Evolutionary conservation across 495 filamentous ascomycete genomes (phyloP), one percentile per base, ranked within the genome.

Genomic region (Cercophora newfieldiana): DNA sequence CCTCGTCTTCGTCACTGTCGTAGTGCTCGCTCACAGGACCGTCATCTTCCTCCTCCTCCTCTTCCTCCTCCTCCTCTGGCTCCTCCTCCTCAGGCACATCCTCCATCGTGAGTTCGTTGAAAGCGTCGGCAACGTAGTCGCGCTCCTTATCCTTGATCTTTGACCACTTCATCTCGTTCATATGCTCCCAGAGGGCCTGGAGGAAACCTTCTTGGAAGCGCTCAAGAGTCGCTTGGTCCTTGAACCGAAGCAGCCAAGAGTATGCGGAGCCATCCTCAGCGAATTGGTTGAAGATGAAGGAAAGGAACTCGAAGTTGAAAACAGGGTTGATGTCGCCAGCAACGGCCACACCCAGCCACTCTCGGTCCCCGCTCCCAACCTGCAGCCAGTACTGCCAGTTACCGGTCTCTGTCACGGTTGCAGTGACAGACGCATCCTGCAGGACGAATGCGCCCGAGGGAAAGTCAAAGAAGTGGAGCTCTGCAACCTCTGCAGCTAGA

Each of bases 201-300:
- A 98, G 94, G 33, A 98, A 78, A 29, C 93, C 96, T 68, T 95
- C 90, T 73, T 99, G 96, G 81, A 99, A 98, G 24, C 85, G 83
- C 75, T 96, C 92, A 47, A 93, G 84, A 0, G 89, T 88, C 33
- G 87, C 81, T 61, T 89, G 88, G 65, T 97, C 90, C 69, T 89
- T 91, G 82, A 99, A 99, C 26, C 94, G 87, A 30, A 99, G 79
- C 4, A 99, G 86, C 95, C 96, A 99, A 0, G 96, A 98, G 75
- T 92, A 97, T 7, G 95, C 94, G 8, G 91, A 89, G 3, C 94
- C 93, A 77, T 97, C 91, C 18, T 89, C 85, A 7, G 88, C 82
- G 72, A 96, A 98, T 72, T 97, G 92, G 73, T 98, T 98, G 84
- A 99, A 99, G 73, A 99, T 97, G 78, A 98, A 97, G 1, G 95